Base-by-base conservation (phyloP, 805 yeast genomes). In the Nakazawaea ishiwadae region DNA sequence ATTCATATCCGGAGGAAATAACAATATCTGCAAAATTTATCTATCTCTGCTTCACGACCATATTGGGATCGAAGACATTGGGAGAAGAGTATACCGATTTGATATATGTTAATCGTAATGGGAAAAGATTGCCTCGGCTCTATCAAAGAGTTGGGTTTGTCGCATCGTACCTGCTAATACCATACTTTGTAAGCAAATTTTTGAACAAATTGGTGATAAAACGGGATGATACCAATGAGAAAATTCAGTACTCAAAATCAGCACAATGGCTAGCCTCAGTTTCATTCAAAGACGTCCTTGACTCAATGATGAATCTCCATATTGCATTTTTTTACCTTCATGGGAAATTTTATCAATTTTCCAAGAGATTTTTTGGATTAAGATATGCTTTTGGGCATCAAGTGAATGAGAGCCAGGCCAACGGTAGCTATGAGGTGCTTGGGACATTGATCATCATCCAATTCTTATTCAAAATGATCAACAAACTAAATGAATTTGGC, bases 31-130 rank as follows among this genome's bases (percentile, higher is more conserved):
- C 84, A 8, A 79, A 80, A 39, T 58, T 81, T 1, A 33, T 81
- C 0, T 91, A 91, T 55, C 65, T 87, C n/a, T 59, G 72, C 2
- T 62, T 86, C 17, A 91, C 97, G 0, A 90, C 96, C 0, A 62
- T 84, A 11, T 44, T 76, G 4, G 91, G 91, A 0, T 75, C 85
- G 1, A 70, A 91, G 40, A 91, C 98, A 0, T 63, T 93, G 20
- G 99, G 99, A 1, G 98, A 91, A 56, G 97, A 91, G 61, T 91
- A 91, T 60, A 89, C 89, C 11, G 96, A 91, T 58, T 62, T 87
- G 41, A 60, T 78, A 6, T 83, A 84, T 53, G 87, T 84, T 5
- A 66, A 64, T 30, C 63, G 75, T 38, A 58, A 59, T 27, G 86
- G 88, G 0, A 68, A 51, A 15, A 53, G 63, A 31, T 57, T 83